Conservation (phyloP, 345 rosid genomes). For the Clausena lansium region DNA sequence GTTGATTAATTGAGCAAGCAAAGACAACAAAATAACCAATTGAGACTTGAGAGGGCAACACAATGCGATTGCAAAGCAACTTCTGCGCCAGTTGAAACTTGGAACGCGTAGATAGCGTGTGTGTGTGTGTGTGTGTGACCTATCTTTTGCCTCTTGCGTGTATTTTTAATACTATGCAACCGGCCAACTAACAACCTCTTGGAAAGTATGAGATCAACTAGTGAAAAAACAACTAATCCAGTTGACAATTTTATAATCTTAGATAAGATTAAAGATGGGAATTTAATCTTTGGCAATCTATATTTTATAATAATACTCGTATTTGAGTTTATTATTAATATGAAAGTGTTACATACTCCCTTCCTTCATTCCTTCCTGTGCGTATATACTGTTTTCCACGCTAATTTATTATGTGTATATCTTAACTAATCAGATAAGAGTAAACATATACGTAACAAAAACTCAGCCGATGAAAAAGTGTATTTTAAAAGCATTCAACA, state of each 20-base stretch:
- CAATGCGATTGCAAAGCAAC: too few relatives aligned
- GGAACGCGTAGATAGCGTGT: neutral
- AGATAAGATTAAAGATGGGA: neutral
- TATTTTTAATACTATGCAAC: neutral
- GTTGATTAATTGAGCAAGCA: neutral
- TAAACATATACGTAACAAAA: too few relatives aligned
- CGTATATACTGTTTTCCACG: too few relatives aligned
- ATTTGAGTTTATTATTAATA: too few relatives aligned
- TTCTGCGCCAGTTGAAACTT: too few relatives aligned
- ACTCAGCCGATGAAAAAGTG: too few relatives aligned
- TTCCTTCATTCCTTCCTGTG: too few relatives aligned
- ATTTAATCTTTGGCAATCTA: neutral
- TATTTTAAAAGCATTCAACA: too few relatives aligned
- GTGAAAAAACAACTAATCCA: neutral
- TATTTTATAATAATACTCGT: too few relatives aligned
- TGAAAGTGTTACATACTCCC: too few relatives aligned
- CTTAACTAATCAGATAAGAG: too few relatives aligned
- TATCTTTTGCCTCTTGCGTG: neutral
- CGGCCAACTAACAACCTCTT: neutral
- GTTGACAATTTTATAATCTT: neutral
- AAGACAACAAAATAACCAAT: neutral
- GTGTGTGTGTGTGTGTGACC: neutral
- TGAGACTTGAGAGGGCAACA: neutral
- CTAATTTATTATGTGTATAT: too few relatives aligned
- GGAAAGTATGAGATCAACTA: neutral